Conservation (phyloP, 2,329 filamentous ascomycete genomes). For the Phaeosphaeria sp. region DNA sequence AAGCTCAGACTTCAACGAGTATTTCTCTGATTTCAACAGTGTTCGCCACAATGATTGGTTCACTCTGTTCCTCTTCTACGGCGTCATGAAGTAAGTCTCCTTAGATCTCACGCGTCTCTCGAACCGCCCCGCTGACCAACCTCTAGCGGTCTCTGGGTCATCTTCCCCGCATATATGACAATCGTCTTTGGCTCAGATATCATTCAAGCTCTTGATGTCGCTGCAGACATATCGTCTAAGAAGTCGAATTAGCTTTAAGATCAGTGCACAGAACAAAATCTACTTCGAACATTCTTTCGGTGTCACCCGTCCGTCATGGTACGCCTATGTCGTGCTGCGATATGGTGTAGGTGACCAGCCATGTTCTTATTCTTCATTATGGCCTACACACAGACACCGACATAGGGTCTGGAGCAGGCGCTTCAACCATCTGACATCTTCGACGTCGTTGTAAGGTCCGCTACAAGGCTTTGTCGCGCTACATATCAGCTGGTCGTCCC, state of each 20-base stretch:
- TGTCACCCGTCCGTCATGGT: not conserved
- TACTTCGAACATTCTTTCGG: slow-evolving; percentile 1
- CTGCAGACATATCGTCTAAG: slow-evolving; percentile 38
- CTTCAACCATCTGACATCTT: not conserved
- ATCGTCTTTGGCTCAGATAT: slow-evolving; percentile 68
- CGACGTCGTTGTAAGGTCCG: not conserved
- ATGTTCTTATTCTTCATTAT: slow-evolving; percentile 2
- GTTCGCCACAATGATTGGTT: slow-evolving; percentile 66
- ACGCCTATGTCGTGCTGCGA: not conserved
- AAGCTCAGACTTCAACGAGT: slow-evolving; percentile 64
- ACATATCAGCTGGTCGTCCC: not conserved
- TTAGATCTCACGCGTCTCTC: not conserved
- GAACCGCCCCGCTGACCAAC: slow-evolving; percentile 7
- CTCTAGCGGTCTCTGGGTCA: slow-evolving; percentile 67
- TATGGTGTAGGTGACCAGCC: not conserved
- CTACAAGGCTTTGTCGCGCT: not conserved
- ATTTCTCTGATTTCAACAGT: slow-evolving; percentile 65
- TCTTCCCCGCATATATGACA: slow-evolving; percentile 68
- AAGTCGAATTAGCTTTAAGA: slow-evolving; percentile 30
- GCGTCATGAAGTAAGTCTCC: slow-evolving; percentile 68
- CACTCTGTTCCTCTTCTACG: slow-evolving; percentile 65
- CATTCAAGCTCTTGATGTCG: slow-evolving; percentile 61
- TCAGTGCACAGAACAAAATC: not conserved
- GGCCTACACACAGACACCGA: not conserved
- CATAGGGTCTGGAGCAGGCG: not conserved